Evolutionary conservation across 2,329 filamentous ascomycete species (phyloP).

Genomic region (Lojkania enalia): DNA sequence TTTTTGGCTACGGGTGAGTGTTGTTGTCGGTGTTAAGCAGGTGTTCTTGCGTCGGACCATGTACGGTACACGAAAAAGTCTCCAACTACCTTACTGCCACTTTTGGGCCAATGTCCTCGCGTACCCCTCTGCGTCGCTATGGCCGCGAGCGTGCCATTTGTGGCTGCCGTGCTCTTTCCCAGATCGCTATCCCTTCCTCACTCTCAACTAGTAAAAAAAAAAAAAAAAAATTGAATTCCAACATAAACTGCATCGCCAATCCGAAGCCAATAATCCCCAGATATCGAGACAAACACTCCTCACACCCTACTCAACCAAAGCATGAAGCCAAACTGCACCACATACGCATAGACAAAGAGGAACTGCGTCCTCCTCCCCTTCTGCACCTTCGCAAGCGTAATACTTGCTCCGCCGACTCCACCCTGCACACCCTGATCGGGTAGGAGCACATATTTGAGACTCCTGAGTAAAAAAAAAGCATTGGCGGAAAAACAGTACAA

Average conservation of each 20-base stretch:
- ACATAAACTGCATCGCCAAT: too few species aligned
- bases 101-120: too few species aligned
- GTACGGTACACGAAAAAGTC: background rate
- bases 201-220: too few species aligned
- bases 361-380: conserved; percentile 38
- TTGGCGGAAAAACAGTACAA: conserved; percentile 91
- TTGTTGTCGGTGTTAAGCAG: too few species aligned
- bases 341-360: conserved; percentile 69
- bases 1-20: too few species aligned
- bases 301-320: conserved; percentile 64
- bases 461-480: conserved; percentile 92
- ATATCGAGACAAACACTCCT: too few species aligned
- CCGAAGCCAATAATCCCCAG: too few species aligned
- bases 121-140: background rate
- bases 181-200: too few species aligned
- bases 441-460: conserved; percentile 91
- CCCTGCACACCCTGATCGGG: conserved; percentile 61
- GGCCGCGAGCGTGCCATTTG: too few species aligned
- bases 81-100: background rate
- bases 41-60: background rate
- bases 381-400: conserved; percentile 79
- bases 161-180: background rate
- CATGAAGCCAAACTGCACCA: conserved; percentile 95
- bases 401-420: conserved; percentile 55
- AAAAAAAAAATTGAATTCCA: too few species aligned